phyloP scores from a whole-genome alignment of 1,139 yeast genomes.

The Candida smagusa region DNA sequence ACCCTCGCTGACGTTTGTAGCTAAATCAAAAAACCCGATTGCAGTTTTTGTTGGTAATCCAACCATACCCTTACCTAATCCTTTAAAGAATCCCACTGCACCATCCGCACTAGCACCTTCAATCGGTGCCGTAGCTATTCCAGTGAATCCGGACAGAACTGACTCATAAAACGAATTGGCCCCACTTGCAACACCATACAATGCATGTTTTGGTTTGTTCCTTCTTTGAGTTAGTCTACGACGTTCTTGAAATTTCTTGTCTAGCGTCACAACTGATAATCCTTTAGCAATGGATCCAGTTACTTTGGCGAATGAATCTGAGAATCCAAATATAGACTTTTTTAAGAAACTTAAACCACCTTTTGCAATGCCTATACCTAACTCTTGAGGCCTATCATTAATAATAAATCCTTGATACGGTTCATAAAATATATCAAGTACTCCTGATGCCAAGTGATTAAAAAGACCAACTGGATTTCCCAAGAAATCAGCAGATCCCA shows the following conservation, averaged over 20 bases:
- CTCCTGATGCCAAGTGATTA: conserved; percentile 90
- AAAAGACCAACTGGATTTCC: conserved; percentile 98
- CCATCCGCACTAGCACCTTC: conserved; percentile 87
- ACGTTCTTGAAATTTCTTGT: conserved; percentile 76
- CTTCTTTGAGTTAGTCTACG: conserved; percentile 71
- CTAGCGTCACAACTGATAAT: conserved; percentile 85
- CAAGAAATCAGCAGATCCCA: conserved; percentile 93
- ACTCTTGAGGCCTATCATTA: conserved; percentile 92
- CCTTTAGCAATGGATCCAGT: conserved; percentile 97
- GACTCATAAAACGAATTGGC: conserved; percentile 89
- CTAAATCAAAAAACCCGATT: conserved; percentile 89
- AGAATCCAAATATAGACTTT: conserved; percentile 90
- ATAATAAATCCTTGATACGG: conserved; percentile 94
- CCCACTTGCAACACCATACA: conserved; percentile 84
- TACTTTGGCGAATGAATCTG: conserved; percentile 88
- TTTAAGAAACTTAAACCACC: conserved; percentile 94
- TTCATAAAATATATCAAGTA: conserved; percentile 92
- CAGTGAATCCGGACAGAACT: conserved; percentile 81
- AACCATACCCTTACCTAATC: conserved; percentile 89
- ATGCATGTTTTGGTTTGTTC: conserved; percentile 80
- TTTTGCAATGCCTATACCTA: conserved; percentile 92
- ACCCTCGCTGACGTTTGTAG: conserved; percentile 91
- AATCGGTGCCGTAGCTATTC: conserved; percentile 86
- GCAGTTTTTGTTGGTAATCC: conserved; percentile 97
- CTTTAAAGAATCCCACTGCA: conserved; percentile 86